phyloP scores from a whole-genome alignment of 1,284 basidiomycete genomes.

The Ustilago loliicola region DNA sequence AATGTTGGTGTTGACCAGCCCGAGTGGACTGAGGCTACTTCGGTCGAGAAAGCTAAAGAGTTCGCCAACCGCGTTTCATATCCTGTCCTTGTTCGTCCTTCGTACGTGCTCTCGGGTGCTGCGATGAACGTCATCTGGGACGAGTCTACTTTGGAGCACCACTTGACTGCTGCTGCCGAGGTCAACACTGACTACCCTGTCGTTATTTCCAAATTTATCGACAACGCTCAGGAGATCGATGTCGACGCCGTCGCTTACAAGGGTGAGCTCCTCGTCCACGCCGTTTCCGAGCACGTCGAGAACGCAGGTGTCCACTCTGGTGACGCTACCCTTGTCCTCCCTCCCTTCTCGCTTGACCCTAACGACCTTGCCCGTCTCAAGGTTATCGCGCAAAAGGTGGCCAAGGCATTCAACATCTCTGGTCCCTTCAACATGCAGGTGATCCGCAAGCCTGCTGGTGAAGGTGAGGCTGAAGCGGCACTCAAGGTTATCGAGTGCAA shows the following conservation, averaged over 20 bases:
- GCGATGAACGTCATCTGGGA: constrained; percentile 99
- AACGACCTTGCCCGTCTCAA: constrained; percentile 90
- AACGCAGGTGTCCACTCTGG: constrained; percentile 99
- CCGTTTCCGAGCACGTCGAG: constrained; percentile 98
- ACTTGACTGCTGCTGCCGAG: constrained; percentile 91
- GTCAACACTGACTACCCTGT: constrained; percentile 98
- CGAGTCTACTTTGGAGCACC: constrained; percentile 88
- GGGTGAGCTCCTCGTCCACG: constrained; percentile 93
- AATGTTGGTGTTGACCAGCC: constrained; percentile 96
- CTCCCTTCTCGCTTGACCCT: constrained; percentile 85
- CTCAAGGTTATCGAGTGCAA: constrained; percentile 99
- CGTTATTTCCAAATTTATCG: constrained; percentile 98
- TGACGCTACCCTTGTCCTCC: constrained; percentile 96
- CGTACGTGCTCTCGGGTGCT: constrained; percentile 95
- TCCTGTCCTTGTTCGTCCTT: constrained; percentile 72
- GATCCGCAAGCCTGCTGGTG: constrained; percentile 83
- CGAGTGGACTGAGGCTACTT: constrained; percentile 92
- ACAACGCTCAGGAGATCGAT: constrained; percentile 96
- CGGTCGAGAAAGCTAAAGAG: constrained; percentile 88
- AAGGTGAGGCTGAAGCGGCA: constrained; percentile 76
- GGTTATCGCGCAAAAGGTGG: constrained; percentile 92
- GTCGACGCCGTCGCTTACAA: constrained; percentile 96
- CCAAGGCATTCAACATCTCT: constrained; percentile 92
- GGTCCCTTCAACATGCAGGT: constrained; percentile 99
- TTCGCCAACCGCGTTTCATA: constrained; percentile 86